Evolutionary conservation across 108 stramenopile species (phyloP).

Genomic region (Conticribra weissflogii): DNA sequence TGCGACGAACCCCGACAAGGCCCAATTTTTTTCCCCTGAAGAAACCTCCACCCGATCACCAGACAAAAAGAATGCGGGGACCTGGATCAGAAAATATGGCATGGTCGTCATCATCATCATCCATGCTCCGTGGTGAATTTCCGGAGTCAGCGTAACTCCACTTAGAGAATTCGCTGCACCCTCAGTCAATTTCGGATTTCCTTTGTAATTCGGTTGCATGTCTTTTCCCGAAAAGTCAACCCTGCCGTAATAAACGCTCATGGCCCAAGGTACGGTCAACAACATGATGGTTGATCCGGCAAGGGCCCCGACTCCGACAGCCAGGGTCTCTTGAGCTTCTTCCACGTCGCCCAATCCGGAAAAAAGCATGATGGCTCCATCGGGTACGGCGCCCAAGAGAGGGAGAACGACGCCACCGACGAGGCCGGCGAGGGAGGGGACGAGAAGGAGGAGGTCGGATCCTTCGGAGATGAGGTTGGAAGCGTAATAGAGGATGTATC

Average conservation of each 20-base stretch:
- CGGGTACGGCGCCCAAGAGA: slow-evolving; percentile 96
- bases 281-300: slow-evolving; percentile 98
- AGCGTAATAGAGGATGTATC: slow-evolving; percentile 88
- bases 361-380: slow-evolving; percentile 97
- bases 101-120: slow-evolving; percentile 86
- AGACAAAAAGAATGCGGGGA: slow-evolving; percentile 73
- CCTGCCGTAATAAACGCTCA: slow-evolving; percentile 87
- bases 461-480: slow-evolving; percentile 96
- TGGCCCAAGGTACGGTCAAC: slow-evolving; percentile 92
- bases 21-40: slow-evolving; percentile 78
- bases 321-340: slow-evolving; percentile 82
- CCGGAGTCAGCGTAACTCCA: slow-evolving; percentile 68
- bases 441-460: slow-evolving; percentile 93
- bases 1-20: slow-evolving; percentile 65
- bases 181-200: slow-evolving; percentile 59
- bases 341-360: slow-evolving; percentile 88
- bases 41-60: slow-evolving; percentile 69
- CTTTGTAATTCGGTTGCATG: slow-evolving; percentile 51
- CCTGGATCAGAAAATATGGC: slow-evolving; percentile 90
- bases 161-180: slow-evolving; percentile 36
- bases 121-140: slow-evolving; percentile 66
- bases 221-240: slow-evolving; percentile 74
- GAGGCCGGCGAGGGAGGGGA: slow-evolving; percentile 90
- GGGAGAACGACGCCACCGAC: slow-evolving; percentile 96
- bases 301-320: slow-evolving; percentile 95